Conservation (phyloP, 805 yeast genomes). For the Wickerhamomyces subpelliculosus region DNA sequence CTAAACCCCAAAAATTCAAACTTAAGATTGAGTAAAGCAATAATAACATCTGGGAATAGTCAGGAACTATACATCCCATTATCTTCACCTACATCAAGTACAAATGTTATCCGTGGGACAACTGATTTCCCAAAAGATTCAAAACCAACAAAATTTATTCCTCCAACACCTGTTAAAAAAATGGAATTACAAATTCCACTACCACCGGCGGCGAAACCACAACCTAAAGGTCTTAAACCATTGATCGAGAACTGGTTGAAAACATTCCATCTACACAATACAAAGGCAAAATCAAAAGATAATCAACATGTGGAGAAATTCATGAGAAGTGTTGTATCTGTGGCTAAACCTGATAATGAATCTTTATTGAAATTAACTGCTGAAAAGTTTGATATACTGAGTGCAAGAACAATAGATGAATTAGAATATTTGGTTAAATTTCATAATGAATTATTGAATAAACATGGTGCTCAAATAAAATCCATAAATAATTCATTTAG, state of each 20-base stretch:
- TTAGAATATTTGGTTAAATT: constrained; percentile 47
- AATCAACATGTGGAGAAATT: constrained; percentile 16
- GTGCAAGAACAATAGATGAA: constrained; percentile 68
- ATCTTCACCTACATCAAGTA: constrained; percentile 10
- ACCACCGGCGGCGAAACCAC: constrained; percentile 18
- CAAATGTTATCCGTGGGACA: constrained; percentile 16
- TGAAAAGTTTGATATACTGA: constrained; percentile 50
- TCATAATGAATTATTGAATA: constrained; percentile 32
- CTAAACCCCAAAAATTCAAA: constrained; percentile 21
- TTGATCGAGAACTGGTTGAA: constrained; percentile 17
- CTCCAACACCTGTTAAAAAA: constrained; percentile 64
- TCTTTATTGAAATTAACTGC: constrained; percentile 29
- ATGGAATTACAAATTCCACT: constrained; percentile 37
- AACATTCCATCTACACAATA: constrained; percentile 11
- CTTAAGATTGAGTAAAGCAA: constrained; percentile 10
- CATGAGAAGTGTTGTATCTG: constrained; percentile 20
- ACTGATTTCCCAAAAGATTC: constrained; percentile 40
- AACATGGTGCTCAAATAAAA: constrained; percentile 12
- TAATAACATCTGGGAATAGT: constrained; percentile 1
- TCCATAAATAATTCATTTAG: constrained; percentile 12
- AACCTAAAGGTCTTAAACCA: constrained; percentile 15
- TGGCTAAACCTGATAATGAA: constrained; percentile 19
- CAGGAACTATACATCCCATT: constrained; percentile 15
- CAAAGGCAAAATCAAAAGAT: constrained; percentile 3
- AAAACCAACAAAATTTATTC: constrained; percentile 39